phyloP scores from a whole-genome alignment of 805 yeast species.

The Metschnikowia lochheadii region DNA sequence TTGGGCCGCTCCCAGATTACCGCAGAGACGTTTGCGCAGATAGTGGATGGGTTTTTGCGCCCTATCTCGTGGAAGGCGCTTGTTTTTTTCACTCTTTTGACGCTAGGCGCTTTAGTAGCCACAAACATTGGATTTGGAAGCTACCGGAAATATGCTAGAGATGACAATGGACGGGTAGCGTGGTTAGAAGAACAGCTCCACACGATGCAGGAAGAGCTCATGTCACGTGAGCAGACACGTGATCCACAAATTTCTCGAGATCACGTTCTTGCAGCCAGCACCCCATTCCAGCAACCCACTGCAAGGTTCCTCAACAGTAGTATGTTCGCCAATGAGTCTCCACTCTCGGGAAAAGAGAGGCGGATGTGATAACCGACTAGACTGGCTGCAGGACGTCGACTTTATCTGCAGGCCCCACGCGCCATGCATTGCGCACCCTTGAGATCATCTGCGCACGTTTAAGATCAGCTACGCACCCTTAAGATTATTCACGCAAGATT shows the following conservation, averaged over 20 bases:
- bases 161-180: conserved; percentile 2
- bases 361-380: neutral
- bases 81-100: conserved; percentile 40
- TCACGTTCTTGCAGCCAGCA: conserved; percentile 1
- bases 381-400: neutral
- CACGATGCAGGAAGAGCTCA: neutral
- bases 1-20: conserved; percentile 68
- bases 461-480: neutral
- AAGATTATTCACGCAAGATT: neutral
- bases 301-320: conserved; percentile 7
- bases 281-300: conserved; percentile 8
- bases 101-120: conserved; percentile 49
- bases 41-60: conserved; percentile 68
- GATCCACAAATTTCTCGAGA: neutral
- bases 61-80: conserved; percentile 71
- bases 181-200: conserved; percentile 2
- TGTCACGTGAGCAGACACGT: neutral
- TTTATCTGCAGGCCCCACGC: neutral
- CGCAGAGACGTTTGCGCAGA: conserved; percentile 81
- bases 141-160: conserved; percentile 6
- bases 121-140: conserved; percentile 34
- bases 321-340: conserved; percentile 8
- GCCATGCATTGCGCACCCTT: neutral
- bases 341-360: conserved; percentile 7
- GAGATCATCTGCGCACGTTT: neutral